Base-by-base conservation (phyloP, 169 alveolate species). In the Pseudocohnilembus persalinus region DNA sequence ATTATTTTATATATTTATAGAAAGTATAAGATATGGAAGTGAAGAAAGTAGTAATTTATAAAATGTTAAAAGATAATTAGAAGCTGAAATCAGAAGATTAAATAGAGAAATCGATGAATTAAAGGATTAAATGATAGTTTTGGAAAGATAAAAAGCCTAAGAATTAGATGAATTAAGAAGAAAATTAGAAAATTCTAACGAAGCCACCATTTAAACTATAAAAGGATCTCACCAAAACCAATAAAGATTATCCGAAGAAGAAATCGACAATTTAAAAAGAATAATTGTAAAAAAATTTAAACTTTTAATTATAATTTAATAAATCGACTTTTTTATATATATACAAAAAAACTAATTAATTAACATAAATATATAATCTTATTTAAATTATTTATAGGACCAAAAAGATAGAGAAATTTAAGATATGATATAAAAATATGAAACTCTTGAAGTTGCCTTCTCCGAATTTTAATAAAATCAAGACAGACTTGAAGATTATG, bases 111-210 rank as follows among this genome's bases (percentile, higher is more conserved):
- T 80, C 63, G 83, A 86, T 31, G 31, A 49, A 68, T 75, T 86
- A 27, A 79, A 74, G 15, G 83, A 86, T n/a, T 76, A 81, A 29
- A 33, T 86, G 73, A 64, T 80, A 27, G 26, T 34, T 29, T 74
- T 80, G 16, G 90, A 86, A 74, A 80, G 75, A 75, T 83, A 73
- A 29, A 86, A 81, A 68, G 78, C 77, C 80, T 74, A 80, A 81
- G 90, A 86, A 76, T 74, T 86, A 11, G 74, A 86, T 35, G 90
- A 86, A 74, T 86, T 80, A 81, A 86, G 90, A 86, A 63, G 63
- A 25, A 86, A 80, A 65, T 31, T 86, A 63, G 90, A 86, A 63
- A 73, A 49, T 74, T 83, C 87, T 28, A 83, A 83, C 29, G 83
- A 83, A 25, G 74, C 73, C 64, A 29, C 83, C 35, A 80, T 86